Evolutionary conservation across 2,329 filamentous ascomycete genomes (phyloP), one percentile per base, ranked within the genome.

Genomic region (Chrysoporthe austroafricana): DNA sequence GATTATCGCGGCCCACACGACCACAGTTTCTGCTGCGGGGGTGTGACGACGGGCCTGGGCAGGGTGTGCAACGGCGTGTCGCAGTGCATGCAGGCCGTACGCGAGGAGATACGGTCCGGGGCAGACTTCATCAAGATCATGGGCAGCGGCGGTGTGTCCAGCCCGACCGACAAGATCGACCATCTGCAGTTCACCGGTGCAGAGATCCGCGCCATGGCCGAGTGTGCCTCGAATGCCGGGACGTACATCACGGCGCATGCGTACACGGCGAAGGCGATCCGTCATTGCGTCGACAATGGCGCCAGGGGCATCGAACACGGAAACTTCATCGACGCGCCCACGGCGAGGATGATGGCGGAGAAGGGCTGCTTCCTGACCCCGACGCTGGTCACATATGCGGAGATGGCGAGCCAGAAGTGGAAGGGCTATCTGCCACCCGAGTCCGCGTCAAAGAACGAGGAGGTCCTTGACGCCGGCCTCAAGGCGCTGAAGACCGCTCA

Each of bases 111-210:
- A 1, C 76, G 85, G 2, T 76, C 75, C 14, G 85, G 85, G 1
- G 79, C 81, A 0, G 83, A 87, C 71, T 86, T 87, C 70, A 81
- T 88, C 74, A 88, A 87, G 74, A 84, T 88, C 70, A 86, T 87
- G 84, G 78, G 79, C 2, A 80, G 79, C 1, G 85, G 85, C 0
- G 85, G 85, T 9, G 84, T 87, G 4, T 78, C 82, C 2, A 83
- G 79, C 50, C 83, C 83, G 0, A 85, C 83, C 0, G 85, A 87
- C 71, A 77, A 77, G 48, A 76, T 87, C 36, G 79, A 83, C 5
- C 80, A 82, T 70, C 72, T 84, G 16, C 85, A 88, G 72, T 88
- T 86, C 74, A 83, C 83, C 1, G 74, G 78, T 1, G 80, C 81
- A 39, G 85, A 87, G 75, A 83, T 88, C 64, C 75, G 76, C 32